A percentile compares a stretch with the other conserved stretches of the same genome.
These are phyloP conservation scores for Sergeia podlipaevii DNA, from an alignment of 208 protist genomes.

Conservation along the genomic window DNA sequence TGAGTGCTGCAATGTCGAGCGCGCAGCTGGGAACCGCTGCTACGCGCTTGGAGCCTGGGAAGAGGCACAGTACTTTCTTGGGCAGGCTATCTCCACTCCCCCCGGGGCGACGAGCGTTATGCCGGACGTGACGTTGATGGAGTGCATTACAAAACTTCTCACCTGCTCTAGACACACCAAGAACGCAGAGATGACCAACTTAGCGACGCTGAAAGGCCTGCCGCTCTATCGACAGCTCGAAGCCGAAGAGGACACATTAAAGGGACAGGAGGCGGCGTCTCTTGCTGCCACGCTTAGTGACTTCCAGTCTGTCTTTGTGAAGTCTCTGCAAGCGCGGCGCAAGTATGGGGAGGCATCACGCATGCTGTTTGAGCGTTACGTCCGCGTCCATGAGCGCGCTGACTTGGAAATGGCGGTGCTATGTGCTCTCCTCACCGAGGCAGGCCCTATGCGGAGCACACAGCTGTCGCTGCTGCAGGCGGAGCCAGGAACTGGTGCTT, in stretches of 20 bases:
- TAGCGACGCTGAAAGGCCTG: constrained; percentile 68
- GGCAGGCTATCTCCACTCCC: constrained; percentile 13
- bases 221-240: constrained; percentile 34
- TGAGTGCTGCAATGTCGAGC: constrained; percentile 13
- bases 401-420: constrained; percentile 71
- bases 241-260: constrained; percentile 29
- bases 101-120: not conserved
- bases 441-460: constrained; percentile 80
- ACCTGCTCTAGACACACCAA: constrained; percentile 64
- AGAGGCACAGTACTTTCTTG: constrained; percentile 16
- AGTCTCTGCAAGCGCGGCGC: constrained; percentile 46
- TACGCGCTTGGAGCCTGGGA: constrained; percentile 12
- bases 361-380: constrained; percentile 84
- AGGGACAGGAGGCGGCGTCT: not conserved
- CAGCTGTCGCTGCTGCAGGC: constrained; percentile 79
- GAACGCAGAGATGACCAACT: constrained; percentile 58
- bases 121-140: constrained; percentile 38
- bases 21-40: constrained; percentile 21
- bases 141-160: constrained; percentile 72
- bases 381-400: constrained; percentile 20
- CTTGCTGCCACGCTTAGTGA: constrained; percentile 27
- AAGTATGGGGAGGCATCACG: constrained; percentile 84
- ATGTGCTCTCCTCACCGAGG: constrained; percentile 87
- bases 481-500: constrained; percentile 57
- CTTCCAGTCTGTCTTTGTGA: constrained; percentile 67